Conservation (phyloP, 2,329 filamentous ascomycete species). For the Penicillium hordei region DNA sequence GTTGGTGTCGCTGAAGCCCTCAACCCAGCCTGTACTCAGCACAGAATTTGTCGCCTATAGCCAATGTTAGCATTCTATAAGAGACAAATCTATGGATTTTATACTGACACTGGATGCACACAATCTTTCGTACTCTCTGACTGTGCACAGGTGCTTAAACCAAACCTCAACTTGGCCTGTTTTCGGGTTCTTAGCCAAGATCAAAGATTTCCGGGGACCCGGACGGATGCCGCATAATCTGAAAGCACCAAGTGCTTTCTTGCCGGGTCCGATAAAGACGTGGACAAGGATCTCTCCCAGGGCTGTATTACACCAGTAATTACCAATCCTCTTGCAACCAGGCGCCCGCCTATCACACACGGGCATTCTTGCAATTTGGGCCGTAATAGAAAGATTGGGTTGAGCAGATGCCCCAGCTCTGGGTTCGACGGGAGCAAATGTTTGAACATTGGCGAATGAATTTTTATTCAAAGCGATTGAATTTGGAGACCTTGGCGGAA, state of each 20-base stretch:
- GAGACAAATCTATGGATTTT: not conserved
- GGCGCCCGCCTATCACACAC: not conserved
- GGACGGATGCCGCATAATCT: not conserved
- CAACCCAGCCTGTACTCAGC: constrained; percentile 34
- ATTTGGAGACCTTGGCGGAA: not conserved
- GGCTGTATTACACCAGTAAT: not conserved
- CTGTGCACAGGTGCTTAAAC: constrained; percentile 6
- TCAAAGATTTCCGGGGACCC: not conserved
- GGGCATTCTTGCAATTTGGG: not conserved
- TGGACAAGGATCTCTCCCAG: not conserved
- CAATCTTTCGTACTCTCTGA: not conserved
- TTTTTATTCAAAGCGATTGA: not conserved
- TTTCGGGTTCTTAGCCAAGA: not conserved
- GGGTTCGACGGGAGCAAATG: not conserved
- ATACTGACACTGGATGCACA: constrained; percentile 1
- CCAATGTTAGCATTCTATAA: not conserved
- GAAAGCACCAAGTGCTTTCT: not conserved
- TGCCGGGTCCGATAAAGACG: not conserved
- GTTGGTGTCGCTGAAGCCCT: constrained; percentile 36
- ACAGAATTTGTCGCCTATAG: not conserved
- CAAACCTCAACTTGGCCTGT: not conserved
- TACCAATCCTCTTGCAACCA: not conserved
- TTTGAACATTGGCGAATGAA: too few species aligned
- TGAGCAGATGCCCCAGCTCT: not conserved
- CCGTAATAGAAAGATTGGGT: not conserved